Conservation (phyloP, 177 flowering plant genomes). For the Vitis hybrid region DNA sequence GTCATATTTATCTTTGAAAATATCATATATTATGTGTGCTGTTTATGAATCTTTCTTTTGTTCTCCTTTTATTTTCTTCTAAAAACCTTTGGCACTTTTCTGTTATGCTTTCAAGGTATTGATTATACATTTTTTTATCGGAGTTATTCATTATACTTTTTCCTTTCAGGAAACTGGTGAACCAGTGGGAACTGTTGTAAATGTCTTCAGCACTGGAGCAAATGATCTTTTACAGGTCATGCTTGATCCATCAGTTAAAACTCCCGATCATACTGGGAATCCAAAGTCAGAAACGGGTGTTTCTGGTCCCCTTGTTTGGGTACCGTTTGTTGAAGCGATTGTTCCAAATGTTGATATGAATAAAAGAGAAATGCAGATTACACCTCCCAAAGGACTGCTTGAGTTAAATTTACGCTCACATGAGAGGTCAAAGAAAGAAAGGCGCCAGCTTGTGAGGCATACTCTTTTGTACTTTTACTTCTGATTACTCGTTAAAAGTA, state of each 20-base stretch:
- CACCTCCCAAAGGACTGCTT: constrained; percentile 92
- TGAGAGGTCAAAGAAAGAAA: constrained; percentile 86
- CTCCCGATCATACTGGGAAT: constrained; percentile 26
- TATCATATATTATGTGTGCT: background rate
- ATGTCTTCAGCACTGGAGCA: constrained; percentile 67
- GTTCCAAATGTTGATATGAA: constrained; percentile 81
- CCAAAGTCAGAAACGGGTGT: constrained; percentile 28
- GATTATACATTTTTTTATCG: constrained; percentile 23
- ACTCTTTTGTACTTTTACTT: constrained; percentile 23
- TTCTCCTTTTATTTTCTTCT: background rate
- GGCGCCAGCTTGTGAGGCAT: constrained; percentile 80
- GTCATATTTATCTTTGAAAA: too few species aligned
- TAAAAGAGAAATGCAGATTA: constrained; percentile 74
- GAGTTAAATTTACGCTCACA: constrained; percentile 74
- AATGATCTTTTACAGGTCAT: constrained; percentile 75
- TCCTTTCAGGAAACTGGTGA: constrained; percentile 71
- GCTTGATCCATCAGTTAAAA: constrained; percentile 43
- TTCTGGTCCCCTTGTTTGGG: constrained; percentile 65
- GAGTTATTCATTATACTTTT: constrained; percentile 20
- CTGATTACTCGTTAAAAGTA: background rate
- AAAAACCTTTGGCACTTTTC: background rate
- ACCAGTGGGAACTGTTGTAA: constrained; percentile 70
- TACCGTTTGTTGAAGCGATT: constrained; percentile 95
- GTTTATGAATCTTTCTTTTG: background rate
- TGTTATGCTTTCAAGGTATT: background rate